Base-by-base conservation (phyloP, 108 stramenopile genomes). In the Asterionellopsis glacialis region DNA sequence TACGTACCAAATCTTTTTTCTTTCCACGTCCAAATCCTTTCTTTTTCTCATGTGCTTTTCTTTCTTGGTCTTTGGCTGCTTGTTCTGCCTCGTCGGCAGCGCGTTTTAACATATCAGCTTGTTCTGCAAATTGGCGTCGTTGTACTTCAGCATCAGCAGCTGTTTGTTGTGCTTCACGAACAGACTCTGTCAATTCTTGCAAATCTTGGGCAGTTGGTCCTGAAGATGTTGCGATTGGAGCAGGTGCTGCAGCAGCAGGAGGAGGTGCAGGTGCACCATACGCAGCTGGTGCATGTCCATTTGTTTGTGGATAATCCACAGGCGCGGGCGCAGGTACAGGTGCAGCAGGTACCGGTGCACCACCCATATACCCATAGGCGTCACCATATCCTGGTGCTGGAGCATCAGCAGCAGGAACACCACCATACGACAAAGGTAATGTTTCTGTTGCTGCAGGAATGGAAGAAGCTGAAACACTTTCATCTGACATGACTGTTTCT, bases 1-100 rank as follows among this genome's bases (percentile, higher is more conserved):
- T 55, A 68, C 74, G 47, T 70, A 69, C 74, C 65, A 54, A 39
- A 54, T 70, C 70, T 71, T 88, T 85, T 41, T 79, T 82, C 63
- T 84, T 86, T 22, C 76, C 65, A 33, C 75, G 54, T 26, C 82
- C 83, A 51, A 87, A 81, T 12, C 78, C 77, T 54, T 76, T 82
- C 60, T 87, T 88, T 61, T 83, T 81, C 42, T 78, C 64, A 11
- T 57, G 59, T 19, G 70, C 70, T 26, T 70, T 53, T 33, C 44
- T 40, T 0, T 67, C 61, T 24, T 74, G 41, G 16, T 69, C 72
- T 26, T 63, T 45, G 12, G 73, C 58, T 13, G 51, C 71, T 41
- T 57, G 76, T 44, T 91, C 86, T n/a, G 85, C 83, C 51, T 79
- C 68, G 51, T 80, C 82, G 18, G 82, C 86, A 43, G 65, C 77